Evolutionary conservation across 2,329 filamentous ascomycete species (phyloP), one percentile per base, ranked within the genome.

Genomic region (Pseudophaeomoniella oleicola): DNA sequence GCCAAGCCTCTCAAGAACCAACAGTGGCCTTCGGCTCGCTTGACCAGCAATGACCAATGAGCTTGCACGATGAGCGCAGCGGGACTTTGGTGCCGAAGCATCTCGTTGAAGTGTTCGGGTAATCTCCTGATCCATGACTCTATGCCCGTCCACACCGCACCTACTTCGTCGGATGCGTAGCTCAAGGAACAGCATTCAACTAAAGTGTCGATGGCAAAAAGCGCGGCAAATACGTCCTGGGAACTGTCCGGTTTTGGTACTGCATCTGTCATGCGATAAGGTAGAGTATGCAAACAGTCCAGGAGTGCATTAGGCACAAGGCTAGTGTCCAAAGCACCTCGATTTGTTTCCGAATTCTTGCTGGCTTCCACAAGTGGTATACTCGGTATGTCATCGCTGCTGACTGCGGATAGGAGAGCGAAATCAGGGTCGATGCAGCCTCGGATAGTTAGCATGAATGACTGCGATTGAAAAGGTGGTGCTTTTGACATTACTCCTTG

Each of bases 41-140:
- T 41, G 3, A 47, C 41, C 3, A 53, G 33, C 2, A 40, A 29
- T 5, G 38, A 39, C 51, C 50, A 54, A 35, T 53, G 41, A 3
- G 43, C 46, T 3, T 53, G 16, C 12, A 54, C 42, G 2, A 51
- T 42, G 5, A 53, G 42, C 2, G 51, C 48, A 11, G 46, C 34
- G 19, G 47, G 44, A 22, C 41, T 29, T 6, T 41, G 4, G 2
- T 22, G 16, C 12, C 16, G 18, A 6, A 52, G 6, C 48, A 52
- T 45, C 2, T 43, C 4, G 13, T 41, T 13, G 29, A 53, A 52
- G 17, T 46, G 36, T 2, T 42, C 37, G 4, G 45, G 29, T 6
- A 48, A 27, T n/a, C 41, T 47, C n/a, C 15, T 29, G 12, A 50
- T 19, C 50, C 50, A 54, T 6, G 29, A 40, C 16, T 31, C 36